Conservation (phyloP, 257 asterid genomes). For the Solanum chmielewskii region DNA sequence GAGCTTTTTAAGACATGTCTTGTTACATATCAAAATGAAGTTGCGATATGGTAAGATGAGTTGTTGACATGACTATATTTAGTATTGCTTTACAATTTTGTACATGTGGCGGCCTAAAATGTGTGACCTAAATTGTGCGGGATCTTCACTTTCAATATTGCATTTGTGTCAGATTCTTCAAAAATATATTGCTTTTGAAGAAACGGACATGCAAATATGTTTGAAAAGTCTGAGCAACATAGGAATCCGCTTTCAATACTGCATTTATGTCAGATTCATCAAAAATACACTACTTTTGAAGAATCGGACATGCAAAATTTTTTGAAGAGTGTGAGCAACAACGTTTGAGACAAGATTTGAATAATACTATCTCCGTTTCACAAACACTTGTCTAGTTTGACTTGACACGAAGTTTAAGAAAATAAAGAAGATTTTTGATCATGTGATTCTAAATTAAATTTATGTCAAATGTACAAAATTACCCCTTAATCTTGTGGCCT, state of each 20-base stretch:
- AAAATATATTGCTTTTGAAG: too few relatives aligned
- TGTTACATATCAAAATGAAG: background rate
- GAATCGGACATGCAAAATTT: too few relatives aligned
- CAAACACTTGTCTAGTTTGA: too few relatives aligned
- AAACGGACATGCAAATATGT: background rate
- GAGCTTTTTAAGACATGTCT: background rate
- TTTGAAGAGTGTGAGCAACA: background rate
- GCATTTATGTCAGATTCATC: too few relatives aligned
- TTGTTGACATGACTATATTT: background rate
- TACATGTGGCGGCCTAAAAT: background rate
- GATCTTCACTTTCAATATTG: background rate
- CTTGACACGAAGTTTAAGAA: too few relatives aligned
- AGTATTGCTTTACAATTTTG: background rate
- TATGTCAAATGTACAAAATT: too few relatives aligned
- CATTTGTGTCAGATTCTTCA: background rate
- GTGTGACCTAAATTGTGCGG: background rate
- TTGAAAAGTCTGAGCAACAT: background rate
- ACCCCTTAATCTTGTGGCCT: too few relatives aligned
- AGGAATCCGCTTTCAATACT: too few relatives aligned
- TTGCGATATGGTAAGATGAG: too few relatives aligned
- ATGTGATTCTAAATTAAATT: too few relatives aligned
- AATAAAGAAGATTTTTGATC: too few relatives aligned
- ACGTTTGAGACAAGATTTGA: background rate
- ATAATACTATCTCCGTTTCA: background rate
- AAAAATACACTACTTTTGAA: too few relatives aligned